A percentile compares a stretch with the other conserved stretches of the same genome.
Evolutionary conservation across 2,329 filamentous ascomycete species (phyloP).

Genomic region (Aspergillus fumigatiaffinis): DNA sequence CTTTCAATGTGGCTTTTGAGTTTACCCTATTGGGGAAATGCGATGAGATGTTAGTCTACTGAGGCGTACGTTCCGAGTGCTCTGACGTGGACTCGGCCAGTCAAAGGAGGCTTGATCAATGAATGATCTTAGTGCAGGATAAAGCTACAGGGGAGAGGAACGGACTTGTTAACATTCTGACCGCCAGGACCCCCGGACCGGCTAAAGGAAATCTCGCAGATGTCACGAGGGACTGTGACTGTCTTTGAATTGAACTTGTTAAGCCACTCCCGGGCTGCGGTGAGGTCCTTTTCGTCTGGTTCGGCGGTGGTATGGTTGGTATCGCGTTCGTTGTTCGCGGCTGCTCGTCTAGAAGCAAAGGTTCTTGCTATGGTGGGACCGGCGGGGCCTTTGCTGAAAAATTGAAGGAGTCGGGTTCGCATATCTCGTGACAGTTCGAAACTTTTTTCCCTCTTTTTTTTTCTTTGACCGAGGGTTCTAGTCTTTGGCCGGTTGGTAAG

Average conservation of each 20-base stretch:
- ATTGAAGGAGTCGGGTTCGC: conserved; percentile 5
- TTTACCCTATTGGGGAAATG: conserved; percentile 50
- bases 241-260: conserved; percentile 49
- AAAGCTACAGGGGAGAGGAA: conserved; percentile 9
- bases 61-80: not conserved
- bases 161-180: conserved; percentile 67
- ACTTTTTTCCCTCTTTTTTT: not conserved
- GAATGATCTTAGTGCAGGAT: not conserved
- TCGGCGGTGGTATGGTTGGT: conserved; percentile 15
- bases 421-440: not conserved
- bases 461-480: not conserved
- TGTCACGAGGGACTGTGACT: conserved; percentile 54
- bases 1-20: conserved; percentile 62
- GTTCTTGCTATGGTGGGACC: conserved; percentile 14
- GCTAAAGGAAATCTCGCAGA: conserved; percentile 59
- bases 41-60: conserved; percentile 10
- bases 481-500: not conserved
- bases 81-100: not conserved
- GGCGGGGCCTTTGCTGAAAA: conserved; percentile 6
- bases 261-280: conserved; percentile 55
- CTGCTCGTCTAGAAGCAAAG: conserved; percentile 26
- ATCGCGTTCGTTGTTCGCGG: conserved; percentile 6
- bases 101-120: not conserved
- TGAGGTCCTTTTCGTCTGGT: conserved; percentile 26
- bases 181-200: conserved; percentile 63